Base-by-base conservation (phyloP, 805 yeast species). In the Nakazawaea sp. region DNA sequence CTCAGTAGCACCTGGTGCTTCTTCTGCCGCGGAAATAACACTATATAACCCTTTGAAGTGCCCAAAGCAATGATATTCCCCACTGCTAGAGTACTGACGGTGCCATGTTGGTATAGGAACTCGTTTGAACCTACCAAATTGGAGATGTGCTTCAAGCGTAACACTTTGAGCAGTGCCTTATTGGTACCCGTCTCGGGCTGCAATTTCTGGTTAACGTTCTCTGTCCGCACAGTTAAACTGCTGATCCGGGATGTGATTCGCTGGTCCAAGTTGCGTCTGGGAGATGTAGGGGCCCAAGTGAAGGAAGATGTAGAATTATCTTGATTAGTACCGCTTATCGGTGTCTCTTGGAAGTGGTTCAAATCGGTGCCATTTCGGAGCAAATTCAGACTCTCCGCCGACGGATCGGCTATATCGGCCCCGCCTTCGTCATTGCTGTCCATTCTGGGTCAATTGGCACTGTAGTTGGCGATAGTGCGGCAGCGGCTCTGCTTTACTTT, bases 1-100 rank as follows among this genome's bases (percentile, higher is more conserved):
- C 46, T 42, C n/a, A 45, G 47, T 12, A 81, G 51, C 2, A 68
- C 64, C 30, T 59, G 58, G 11, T 68, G 60, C 4, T 83, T 51
- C 21, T 61, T 63, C 53, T 89, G 96, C n/a, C n/a, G n/a, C n/a
- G n/a, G n/a, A 30, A 70, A 70, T 43, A 78, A 80, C 4, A 84
- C 55, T 0, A 86, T 61, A 26, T 55, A 60, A 2, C 95, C 95
- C 35, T 70, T 71, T 0, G 70, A 49, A 0, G 96, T 88, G 2
- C 95, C 96, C 6, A 88, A 48, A 0, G 75, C 75, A 6, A 81
- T 61, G 23, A 68, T 47, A 24, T 63, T 68, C 8, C 72, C 64
- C 0, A 71, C 61, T 0, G 63, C 52, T 11, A 76, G 48, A 18
- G 64, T 52, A 0, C 72, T 60, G 0, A 81, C 75, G 2, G 68